A percentile compares a stretch with the other conserved stretches of the same genome.
phyloP scores from a whole-genome alignment of 345 rosid species.

The Salix caprea region DNA sequence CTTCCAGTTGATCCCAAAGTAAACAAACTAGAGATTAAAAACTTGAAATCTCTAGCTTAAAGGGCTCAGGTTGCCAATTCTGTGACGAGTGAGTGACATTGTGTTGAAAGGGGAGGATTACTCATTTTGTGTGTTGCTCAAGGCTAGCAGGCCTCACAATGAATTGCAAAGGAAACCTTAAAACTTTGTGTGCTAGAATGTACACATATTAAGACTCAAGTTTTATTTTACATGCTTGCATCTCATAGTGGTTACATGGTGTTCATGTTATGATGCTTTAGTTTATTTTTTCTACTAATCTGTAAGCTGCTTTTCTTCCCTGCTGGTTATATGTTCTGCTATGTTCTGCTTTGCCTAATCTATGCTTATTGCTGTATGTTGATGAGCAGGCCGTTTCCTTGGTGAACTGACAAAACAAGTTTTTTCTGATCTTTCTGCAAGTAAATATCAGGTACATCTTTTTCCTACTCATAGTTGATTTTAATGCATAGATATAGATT shows the following conservation, averaged over 20 bases:
- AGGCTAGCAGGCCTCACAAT: background rate
- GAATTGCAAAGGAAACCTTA: background rate
- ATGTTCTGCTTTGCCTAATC: background rate
- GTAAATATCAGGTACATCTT: slow-evolving; percentile 85
- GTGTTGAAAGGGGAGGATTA: background rate
- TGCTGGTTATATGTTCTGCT: background rate
- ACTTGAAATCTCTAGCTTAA: background rate
- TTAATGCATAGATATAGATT: background rate
- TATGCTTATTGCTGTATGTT: background rate
- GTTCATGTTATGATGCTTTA: background rate
- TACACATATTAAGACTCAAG: background rate
- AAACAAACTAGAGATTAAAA: background rate
- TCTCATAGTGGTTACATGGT: background rate
- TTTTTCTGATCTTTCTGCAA: slow-evolving; percentile 81
- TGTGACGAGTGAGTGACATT: background rate
- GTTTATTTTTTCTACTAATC: background rate
- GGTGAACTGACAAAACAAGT: slow-evolving; percentile 94
- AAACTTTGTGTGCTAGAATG: background rate
- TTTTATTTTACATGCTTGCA: background rate
- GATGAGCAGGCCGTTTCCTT: slow-evolving; percentile 79
- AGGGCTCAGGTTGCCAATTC: background rate
- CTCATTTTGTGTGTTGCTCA: background rate
- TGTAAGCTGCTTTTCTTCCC: background rate
- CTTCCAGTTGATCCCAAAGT: background rate
- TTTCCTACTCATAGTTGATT: background rate